These are phyloP conservation scores for Aspergillus sp. DNA, from an alignment of 2,329 filamentous ascomycete genomes.

Conservation along the genomic window DNA sequence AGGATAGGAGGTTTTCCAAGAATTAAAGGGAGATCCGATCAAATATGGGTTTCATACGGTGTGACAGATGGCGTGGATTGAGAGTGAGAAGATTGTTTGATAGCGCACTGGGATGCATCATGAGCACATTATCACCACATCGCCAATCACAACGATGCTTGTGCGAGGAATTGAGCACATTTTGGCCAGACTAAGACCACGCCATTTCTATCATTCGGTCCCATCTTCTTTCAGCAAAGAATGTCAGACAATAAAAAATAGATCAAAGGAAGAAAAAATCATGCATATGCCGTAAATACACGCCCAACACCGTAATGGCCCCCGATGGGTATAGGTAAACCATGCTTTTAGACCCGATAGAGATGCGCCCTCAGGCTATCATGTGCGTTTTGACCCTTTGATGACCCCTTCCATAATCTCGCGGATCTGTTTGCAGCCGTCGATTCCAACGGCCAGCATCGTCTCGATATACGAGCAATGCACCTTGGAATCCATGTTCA, in stretches of 20 bases:
- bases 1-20: too few relatives aligned
- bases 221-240: too few relatives aligned
- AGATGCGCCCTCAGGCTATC: slow-evolving; percentile 5
- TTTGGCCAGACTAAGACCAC: slow-evolving; percentile 2
- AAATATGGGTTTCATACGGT: too few relatives aligned
- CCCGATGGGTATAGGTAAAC: slow-evolving; percentile 13
- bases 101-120: neutral
- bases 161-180: slow-evolving; percentile 25
- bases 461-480: slow-evolving; percentile 77
- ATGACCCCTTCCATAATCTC: slow-evolving; percentile 79
- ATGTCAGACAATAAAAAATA: neutral
- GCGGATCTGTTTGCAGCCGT: slow-evolving; percentile 85
- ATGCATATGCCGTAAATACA: neutral
- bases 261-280: neutral
- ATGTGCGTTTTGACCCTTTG: slow-evolving; percentile 15
- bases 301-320: slow-evolving; percentile 11
- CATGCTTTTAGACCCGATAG: slow-evolving; percentile 7
- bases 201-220: neutral
- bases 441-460: slow-evolving; percentile 88
- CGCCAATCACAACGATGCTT: neutral
- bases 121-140: neutral
- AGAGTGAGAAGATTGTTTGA: neutral
- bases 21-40: too few relatives aligned
- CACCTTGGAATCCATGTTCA: slow-evolving; percentile 87
- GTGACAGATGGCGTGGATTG: neutral